Conservation (phyloP, 2,329 filamentous ascomycete genomes). For the Sporothrix mexicana region DNA sequence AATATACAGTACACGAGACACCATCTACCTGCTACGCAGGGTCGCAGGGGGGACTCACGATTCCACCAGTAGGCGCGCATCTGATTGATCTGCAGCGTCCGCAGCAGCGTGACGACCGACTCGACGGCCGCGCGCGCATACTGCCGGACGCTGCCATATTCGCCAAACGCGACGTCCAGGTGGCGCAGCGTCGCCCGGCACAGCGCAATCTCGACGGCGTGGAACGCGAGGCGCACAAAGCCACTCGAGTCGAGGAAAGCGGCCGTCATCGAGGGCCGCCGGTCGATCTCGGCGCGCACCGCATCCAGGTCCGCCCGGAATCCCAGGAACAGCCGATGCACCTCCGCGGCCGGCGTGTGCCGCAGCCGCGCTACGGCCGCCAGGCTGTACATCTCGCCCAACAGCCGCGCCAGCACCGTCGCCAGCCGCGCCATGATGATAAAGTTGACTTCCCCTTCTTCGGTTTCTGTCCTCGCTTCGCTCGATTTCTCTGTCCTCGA, state of each 20-base stretch:
- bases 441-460: neutral
- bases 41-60: neutral
- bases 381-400: neutral
- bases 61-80: constrained; percentile 17
- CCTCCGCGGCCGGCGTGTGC: neutral
- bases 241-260: constrained; percentile 7
- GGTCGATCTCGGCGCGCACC: neutral
- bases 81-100: constrained; percentile 7
- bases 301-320: neutral
- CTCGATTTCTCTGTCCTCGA: too few relatives aligned
- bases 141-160: neutral
- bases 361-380: neutral
- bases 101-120: neutral
- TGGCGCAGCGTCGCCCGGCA: neutral
- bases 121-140: neutral
- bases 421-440: constrained; percentile 4
- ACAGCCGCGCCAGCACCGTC: neutral
- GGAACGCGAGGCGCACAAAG: neutral
- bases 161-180: neutral
- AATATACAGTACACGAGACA: too few relatives aligned
- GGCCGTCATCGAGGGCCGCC: neutral
- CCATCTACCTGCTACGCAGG: neutral
- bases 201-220: constrained; percentile 9
- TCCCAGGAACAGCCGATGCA: neutral
- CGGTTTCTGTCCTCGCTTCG: too few relatives aligned